Evolutionary conservation across 129 eudicot genomes (phyloP), one percentile per base, ranked within the genome.

Genomic region (Oenanthe sinensis): DNA sequence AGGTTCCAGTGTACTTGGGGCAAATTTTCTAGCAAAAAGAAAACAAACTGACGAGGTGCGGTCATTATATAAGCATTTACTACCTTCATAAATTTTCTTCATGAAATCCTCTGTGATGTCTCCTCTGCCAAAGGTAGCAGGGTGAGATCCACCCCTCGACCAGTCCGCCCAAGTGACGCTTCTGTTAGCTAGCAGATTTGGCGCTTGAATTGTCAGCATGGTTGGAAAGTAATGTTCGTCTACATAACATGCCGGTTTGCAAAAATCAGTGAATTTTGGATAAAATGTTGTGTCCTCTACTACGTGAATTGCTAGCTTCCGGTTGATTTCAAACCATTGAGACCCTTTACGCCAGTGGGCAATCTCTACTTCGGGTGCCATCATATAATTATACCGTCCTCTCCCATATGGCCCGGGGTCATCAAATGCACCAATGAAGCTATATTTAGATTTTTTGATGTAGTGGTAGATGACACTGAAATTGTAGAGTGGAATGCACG

Each of bases 281-380:
- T 91, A 87, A 71, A 83, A 91, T 43, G 79, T 90, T 6, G 83
- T 80, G 76, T 95, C 98, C 46, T 89, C 87, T 47, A 95, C 83
- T 24, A 91, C 73, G 72, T 79, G 46, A 58, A 84, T 47, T 45
- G 97, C 97, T 12, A 95, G 97, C 54, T 90, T 90, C 36, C 97
- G 79, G 85, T 84, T 95, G 58, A 95, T 75, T 84, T 95, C 98
- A 76, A 95, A 95, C 97, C 97, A 95, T 78, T 95, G 98, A 7
- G 98, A 87, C 26, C 96, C 98, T 89, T 95, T 95, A 30, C 98
- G 87, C 97, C 97, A 95, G 67, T 95, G 88, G 40, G 89, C 83
- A 44, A 95, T 79, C 85, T 88, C 85, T 71, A 95, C 92, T 82
- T 95, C 98, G 0, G 98, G 98, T n/a, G 86, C 69, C 97, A 95